Conservation (phyloP, 176 grass and related monocot genomes). For the Thalia dealbata region DNA sequence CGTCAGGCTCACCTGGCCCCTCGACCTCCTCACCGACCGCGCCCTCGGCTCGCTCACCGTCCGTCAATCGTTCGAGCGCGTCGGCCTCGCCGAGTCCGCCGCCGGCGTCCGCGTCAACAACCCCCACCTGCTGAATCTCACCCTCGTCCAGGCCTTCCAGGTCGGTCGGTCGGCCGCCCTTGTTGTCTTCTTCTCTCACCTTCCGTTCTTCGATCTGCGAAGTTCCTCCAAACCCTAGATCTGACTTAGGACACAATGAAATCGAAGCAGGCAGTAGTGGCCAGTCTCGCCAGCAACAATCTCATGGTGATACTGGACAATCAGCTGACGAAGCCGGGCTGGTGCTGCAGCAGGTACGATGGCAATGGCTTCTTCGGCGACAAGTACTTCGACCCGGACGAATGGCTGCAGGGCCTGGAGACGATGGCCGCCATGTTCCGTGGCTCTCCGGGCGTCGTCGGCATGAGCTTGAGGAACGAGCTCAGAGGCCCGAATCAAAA, state of each 20-base stretch:
- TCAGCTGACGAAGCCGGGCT: constrained; percentile 77
- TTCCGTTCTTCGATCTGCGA: background rate
- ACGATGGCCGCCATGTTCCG: constrained; percentile 75
- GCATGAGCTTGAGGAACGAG: constrained; percentile 89
- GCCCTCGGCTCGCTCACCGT: constrained; percentile 56
- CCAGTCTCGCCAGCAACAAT: constrained; percentile 47
- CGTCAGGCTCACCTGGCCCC: constrained; percentile 73
- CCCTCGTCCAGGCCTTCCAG: constrained; percentile 60
- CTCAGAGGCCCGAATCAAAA: constrained; percentile 71
- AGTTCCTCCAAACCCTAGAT: background rate
- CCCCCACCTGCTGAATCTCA: constrained; percentile 58
- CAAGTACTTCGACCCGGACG: constrained; percentile 64
- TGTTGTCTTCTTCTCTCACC: background rate
- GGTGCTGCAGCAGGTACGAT: constrained; percentile 70
- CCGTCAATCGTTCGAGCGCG: constrained; percentile 48
- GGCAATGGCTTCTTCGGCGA: constrained; percentile 88
- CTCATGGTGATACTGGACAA: constrained; percentile 98
- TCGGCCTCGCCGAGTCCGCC: constrained; percentile 54
- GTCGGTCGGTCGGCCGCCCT: constrained; percentile 19
- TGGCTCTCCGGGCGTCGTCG: constrained; percentile 55
- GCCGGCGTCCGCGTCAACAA: constrained; percentile 69
- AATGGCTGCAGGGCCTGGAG: constrained; percentile 69
- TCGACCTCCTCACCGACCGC: constrained; percentile 65
- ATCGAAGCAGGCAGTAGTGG: constrained; percentile 53
- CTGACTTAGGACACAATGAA: background rate